Percentiles rank a stretch among this genome's conserved stretches.
These are phyloP conservation scores for Fusarium gaditjirri DNA, from an alignment of 2,329 filamentous ascomycete species.

Conservation along the genomic window DNA sequence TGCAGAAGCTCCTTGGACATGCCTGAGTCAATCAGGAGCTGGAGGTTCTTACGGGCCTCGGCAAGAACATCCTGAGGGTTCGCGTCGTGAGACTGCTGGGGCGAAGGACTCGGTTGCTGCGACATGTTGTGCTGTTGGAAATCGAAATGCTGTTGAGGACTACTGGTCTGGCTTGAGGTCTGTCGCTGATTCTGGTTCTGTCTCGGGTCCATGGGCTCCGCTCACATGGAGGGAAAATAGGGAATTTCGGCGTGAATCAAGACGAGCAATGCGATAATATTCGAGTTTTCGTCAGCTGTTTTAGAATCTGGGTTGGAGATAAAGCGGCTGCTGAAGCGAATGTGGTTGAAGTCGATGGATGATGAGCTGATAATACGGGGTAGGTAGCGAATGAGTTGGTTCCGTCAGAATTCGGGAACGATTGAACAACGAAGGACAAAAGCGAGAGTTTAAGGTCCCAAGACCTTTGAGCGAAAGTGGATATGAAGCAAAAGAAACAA, in stretches of 20 bases:
- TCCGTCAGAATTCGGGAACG: conserved; percentile 14
- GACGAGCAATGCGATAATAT: conserved; percentile 4
- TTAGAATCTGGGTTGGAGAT: neutral
- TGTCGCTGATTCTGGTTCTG: conserved; percentile 29
- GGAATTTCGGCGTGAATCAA: conserved; percentile 28
- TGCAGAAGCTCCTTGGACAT: conserved; percentile 56
- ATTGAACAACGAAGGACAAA: conserved; percentile 35
- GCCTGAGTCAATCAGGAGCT: conserved; percentile 58
- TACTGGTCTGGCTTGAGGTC: conserved; percentile 37
- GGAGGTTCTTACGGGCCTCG: conserved; percentile 58
- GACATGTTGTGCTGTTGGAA: conserved; percentile 39
- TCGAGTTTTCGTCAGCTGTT: neutral
- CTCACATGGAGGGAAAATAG: conserved; percentile 45
- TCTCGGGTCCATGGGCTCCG: conserved; percentile 48
- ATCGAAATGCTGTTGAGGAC: conserved; percentile 41
- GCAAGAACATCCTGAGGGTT: conserved; percentile 57
- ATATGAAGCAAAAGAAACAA: conserved; percentile 29
- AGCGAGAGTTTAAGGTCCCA: conserved; percentile 35
- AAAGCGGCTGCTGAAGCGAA: conserved; percentile 31
- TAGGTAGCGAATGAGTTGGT: conserved; percentile 19
- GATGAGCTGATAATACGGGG: conserved; percentile 27
- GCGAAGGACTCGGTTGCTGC: conserved; percentile 41
- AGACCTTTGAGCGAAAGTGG: conserved; percentile 35
- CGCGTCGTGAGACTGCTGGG: conserved; percentile 47
- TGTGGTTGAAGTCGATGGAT: conserved; percentile 28